phyloP scores from a whole-genome alignment of 2,329 filamentous ascomycete genomes.

The Aureobasidium subglaciale region DNA sequence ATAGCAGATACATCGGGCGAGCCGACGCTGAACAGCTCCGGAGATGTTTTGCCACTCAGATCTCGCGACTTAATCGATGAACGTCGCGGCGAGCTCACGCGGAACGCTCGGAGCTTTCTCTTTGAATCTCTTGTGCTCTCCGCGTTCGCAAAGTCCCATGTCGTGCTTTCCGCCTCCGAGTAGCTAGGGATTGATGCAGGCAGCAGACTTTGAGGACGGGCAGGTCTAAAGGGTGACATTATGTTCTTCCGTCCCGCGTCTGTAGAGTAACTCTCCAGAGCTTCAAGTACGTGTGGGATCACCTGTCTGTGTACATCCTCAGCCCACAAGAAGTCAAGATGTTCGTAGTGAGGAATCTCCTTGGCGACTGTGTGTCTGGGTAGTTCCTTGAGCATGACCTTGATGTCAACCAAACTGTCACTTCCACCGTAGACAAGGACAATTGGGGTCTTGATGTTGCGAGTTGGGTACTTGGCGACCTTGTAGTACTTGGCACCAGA shows the following conservation, averaged over 20 bases:
- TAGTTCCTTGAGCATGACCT: constrained; percentile 82
- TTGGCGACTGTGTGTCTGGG: constrained; percentile 78
- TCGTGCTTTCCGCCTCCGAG: constrained; percentile 14
- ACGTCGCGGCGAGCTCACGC: neutral
- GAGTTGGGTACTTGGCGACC: constrained; percentile 90
- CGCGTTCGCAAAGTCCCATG: constrained; percentile 2
- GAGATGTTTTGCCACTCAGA: neutral
- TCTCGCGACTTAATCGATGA: neutral
- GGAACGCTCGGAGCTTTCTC: neutral
- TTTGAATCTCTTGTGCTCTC: constrained; percentile 4
- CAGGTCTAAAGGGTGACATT: constrained; percentile 11
- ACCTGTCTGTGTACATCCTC: constrained; percentile 75
- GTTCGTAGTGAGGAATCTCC: constrained; percentile 87
- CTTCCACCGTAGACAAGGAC: constrained; percentile 89
- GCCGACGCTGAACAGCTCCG: neutral
- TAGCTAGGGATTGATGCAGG: constrained; percentile 14
- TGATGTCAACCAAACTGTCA: constrained; percentile 90
- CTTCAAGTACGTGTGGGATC: constrained; percentile 86
- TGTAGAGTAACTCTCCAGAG: constrained; percentile 59
- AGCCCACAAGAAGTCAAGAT: constrained; percentile 95
- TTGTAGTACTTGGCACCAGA: constrained; percentile 82
- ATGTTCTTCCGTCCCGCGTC: constrained; percentile 6
- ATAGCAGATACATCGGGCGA: constrained; percentile 11
- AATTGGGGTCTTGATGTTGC: constrained; percentile 93
- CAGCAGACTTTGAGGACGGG: constrained; percentile 9